A percentile compares a stretch with the other conserved stretches of the same genome.
These are phyloP conservation scores for Leavenworthia alabamica DNA, from an alignment of 345 rosid species.

Conservation along the genomic window DNA sequence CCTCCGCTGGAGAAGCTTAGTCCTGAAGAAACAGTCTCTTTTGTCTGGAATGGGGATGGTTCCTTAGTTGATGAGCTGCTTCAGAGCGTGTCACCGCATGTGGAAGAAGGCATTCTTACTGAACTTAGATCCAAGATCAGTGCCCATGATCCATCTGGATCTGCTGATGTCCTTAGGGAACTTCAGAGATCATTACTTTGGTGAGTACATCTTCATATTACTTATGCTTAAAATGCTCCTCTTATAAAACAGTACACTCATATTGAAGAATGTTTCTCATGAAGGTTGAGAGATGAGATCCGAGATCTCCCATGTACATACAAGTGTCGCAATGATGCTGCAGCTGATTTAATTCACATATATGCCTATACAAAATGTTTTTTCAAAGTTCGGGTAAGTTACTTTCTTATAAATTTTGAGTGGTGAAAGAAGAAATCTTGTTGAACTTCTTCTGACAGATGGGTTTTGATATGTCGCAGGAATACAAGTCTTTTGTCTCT, in stretches of 20 bases:
- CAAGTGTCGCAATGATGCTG: constrained; percentile 95
- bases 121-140: constrained; percentile 66
- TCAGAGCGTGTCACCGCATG: constrained; percentile 66
- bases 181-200: constrained; percentile 86
- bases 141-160: constrained; percentile 63
- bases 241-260: constrained; percentile 1
- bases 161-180: constrained; percentile 55
- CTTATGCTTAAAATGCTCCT: not conserved
- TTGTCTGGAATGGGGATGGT: constrained; percentile 85
- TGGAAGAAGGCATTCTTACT: constrained; percentile 53
- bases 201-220: constrained; percentile 39
- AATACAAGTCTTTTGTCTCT: constrained; percentile 68
- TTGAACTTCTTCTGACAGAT: constrained; percentile 8
- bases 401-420: constrained; percentile 2
- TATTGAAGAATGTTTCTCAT: constrained; percentile 3
- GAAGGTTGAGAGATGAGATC: constrained; percentile 94
- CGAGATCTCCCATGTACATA: constrained; percentile 82
- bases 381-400: constrained; percentile 68
- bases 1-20: constrained; percentile 85
- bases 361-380: constrained; percentile 88
- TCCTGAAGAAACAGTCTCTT: constrained; percentile 64
- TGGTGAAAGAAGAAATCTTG: not conserved
- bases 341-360: constrained; percentile 93
- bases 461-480: constrained; percentile 41
- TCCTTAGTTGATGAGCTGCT: constrained; percentile 88